Conservation (phyloP, 2,329 filamentous ascomycete species). For the Didymella lethalis region DNA sequence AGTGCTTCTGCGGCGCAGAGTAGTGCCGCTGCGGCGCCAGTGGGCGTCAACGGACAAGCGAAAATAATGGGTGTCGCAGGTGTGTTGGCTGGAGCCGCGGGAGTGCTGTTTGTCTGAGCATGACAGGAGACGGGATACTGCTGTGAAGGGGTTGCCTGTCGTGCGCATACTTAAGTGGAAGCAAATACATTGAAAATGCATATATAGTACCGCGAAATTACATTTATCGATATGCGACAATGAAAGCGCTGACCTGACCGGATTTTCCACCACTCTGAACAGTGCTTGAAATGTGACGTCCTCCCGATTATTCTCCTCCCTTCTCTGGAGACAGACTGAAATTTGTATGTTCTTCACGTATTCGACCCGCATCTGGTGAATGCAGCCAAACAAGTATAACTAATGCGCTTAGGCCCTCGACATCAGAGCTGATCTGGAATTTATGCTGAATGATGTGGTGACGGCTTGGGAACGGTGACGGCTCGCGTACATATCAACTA, state of each 20-base stretch:
- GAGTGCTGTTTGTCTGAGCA: slow-evolving; percentile 26
- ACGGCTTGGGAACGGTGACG: not conserved
- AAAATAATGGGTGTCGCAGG: slow-evolving; percentile 30
- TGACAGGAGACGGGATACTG: not conserved
- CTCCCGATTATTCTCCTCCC: not conserved
- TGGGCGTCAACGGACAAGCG: slow-evolving; percentile 1
- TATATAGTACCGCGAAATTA: not conserved
- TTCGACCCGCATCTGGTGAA: not conserved
- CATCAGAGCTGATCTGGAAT: not conserved
- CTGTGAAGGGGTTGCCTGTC: not conserved
- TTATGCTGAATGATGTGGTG: not conserved
- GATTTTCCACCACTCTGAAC: no score
- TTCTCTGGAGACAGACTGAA: not conserved
- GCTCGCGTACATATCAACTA: not conserved
- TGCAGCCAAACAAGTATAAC: not conserved
- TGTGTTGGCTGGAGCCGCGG: slow-evolving; percentile 30
- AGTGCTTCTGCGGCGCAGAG: slow-evolving; percentile 11
- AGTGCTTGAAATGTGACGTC: not conserved
- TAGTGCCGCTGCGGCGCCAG: slow-evolving; percentile 17
- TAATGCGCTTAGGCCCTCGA: not conserved
- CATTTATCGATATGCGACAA: not conserved
- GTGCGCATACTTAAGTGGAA: not conserved
- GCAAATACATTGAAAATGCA: not conserved
- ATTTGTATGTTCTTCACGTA: not conserved
- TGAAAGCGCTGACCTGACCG: no score